A percentile compares a stretch with the other conserved stretches of the same genome.
Evolutionary conservation across 2,329 filamentous ascomycete genomes (phyloP).

Genomic region (Fusarium drepaniforme): DNA sequence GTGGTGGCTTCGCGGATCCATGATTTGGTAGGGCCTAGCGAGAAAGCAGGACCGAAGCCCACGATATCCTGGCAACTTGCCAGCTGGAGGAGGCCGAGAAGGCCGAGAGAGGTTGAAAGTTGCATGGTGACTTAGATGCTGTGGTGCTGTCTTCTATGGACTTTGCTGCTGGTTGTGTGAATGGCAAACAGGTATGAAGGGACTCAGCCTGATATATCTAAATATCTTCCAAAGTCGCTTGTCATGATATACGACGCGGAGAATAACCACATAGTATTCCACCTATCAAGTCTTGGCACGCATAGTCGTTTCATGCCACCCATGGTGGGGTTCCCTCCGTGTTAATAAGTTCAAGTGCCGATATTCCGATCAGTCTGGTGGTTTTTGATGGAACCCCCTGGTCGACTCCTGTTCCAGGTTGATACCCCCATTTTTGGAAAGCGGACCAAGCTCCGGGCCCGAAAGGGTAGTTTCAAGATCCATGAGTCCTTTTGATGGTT

Average conservation of each 20-base stretch:
- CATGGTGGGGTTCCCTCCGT: background rate
- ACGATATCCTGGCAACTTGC: conserved; percentile 4
- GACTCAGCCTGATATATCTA: background rate
- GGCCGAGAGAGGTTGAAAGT: background rate
- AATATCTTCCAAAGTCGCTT: background rate
- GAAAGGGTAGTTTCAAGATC: background rate
- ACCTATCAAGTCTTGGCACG: background rate
- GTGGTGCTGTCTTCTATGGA: background rate
- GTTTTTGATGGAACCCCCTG: background rate
- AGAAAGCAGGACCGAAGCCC: conserved; percentile 28
- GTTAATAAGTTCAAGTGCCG: conserved; percentile 5
- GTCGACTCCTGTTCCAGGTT: background rate
- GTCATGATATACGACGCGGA: background rate
- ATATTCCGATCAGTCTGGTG: background rate
- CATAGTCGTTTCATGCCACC: background rate
- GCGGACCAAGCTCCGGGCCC: background rate
- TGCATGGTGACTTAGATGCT: conserved; percentile 1
- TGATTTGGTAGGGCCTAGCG: conserved; percentile 27
- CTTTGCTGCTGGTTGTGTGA: background rate
- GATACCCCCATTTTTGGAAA: background rate
- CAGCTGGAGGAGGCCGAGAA: conserved; percentile 6
- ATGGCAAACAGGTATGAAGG: background rate
- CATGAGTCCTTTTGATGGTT: background rate
- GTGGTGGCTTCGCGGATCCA: conserved; percentile 34
- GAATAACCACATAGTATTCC: background rate